Base-by-base conservation (phyloP, 208 protist species). In the Porcisia hertigi region DNA sequence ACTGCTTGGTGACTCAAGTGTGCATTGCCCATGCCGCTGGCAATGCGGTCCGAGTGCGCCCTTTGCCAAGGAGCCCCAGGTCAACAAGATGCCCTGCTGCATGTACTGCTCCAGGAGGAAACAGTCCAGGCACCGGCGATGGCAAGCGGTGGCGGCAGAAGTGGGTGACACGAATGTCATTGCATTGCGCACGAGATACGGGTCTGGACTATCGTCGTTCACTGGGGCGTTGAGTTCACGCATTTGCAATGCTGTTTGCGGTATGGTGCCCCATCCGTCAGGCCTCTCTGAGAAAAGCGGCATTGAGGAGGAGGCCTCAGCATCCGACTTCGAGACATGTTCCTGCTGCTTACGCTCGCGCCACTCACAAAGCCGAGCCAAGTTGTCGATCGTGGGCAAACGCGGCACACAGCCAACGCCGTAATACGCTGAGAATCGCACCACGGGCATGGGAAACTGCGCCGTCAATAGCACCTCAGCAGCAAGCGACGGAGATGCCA, bases 371-470 rank as follows among this genome's bases (percentile, higher is more conserved):
- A 81, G 66, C 34, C 54, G 71, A 59, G 62, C 39, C 57, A 78
- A 54, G 71, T 80, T 73, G 47, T 72, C 83, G 45, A 55, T 39
- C 1, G 67, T 67, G 2, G 92, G 92, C 20, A 94, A 34, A 36
- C 74, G 79, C 8, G 89, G 77, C 39, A 83, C 78, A 66, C 92
- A 96, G 53, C 87, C 77, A 9, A 89, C 73, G 23, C 92, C 92
- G 82, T 89, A 83, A 45, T 83, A 81, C 12, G 58, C 73, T 3
- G 81, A 58, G 73, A 96, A 96, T 18, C 76, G 52, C 34, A 87
- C 45, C 2, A 94, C 82, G 12, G 92, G 86, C 0, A 72, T 72
- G 12, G 92, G 92, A 64, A 88, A 89, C 76, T 94, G 88, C 2
- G 87, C 81, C 53, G 77, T 69, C 20, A 82, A 77, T 1, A 67